Base-by-base conservation (phyloP, 2,329 filamentous ascomycete genomes). In the Colletotrichum chlorophyti region DNA sequence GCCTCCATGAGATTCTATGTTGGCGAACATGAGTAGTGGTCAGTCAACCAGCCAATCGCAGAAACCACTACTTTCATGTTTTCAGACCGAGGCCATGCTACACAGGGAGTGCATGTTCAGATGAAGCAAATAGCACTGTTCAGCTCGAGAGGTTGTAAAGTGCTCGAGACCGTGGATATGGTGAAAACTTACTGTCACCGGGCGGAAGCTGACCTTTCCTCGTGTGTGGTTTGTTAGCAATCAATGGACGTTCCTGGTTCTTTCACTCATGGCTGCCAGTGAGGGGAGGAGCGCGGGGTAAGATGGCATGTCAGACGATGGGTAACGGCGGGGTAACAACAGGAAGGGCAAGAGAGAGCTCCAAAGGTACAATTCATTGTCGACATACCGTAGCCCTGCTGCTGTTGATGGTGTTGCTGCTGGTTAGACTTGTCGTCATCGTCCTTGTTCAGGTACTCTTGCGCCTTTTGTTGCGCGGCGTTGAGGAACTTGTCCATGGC, bases 401-500 rank as follows among this genome's bases (percentile, higher is more conserved):
- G 53, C 38, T 38, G 38, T 4, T 46, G 50, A 15, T 58, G 46
- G 11, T 27, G 37, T 35, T 53, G 63, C 51, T 68, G 65, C 41
- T 51, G 64, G 52, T 68, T 66, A 31, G 66, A 51, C 57, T 69
- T 66, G 46, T 67, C 58, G 60, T 71, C 66, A 57, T 66, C 63
- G 35, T 69, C 65, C 45, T 69, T 60, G 53, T 34, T 38, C 7
- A 76, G 70, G 21, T 70, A 74, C 34, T 75, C 70, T 65, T 74
- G 75, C 52, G 72, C 75, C 17, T 67, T 69, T 17, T 41, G 38
- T 8, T 32, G 35, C 19, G 52, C 53, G 41, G 23, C 32, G 65
- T 62, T 72, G 62, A 77, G 58, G 58, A 77, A 57, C 53, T 71
- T 73, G 37, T 77, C 73, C 75, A 77, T 77, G 46, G 17, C 60